Base-by-base conservation (phyloP, 2,329 filamentous ascomycete genomes). In the Albifimbria verrucaria region DNA sequence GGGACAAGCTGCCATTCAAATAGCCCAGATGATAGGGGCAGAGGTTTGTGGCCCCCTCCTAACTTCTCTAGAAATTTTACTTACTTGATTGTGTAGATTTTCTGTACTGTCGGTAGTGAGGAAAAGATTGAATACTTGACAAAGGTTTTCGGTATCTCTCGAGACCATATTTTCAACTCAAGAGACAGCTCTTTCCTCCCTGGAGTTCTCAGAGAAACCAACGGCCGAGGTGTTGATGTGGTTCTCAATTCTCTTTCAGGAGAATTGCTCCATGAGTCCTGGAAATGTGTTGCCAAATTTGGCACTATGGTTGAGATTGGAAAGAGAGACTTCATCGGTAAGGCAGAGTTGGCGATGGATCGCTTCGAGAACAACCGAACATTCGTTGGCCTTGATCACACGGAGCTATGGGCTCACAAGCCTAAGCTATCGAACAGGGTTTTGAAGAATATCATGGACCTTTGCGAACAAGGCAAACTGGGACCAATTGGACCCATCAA, bases 261-360 rank as follows among this genome's bases (percentile, higher is more conserved):
- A 1, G 59, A 66, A 15, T 46, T 65, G 0, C 57, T 73, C 0
- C 62, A 65, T 5, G 63, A 66, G 0, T 64, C 69, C 0, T 73
- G 67, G 68, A 44, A 63, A 11, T 72, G 68, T 49, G 60, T 75
- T 3, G 67, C 70, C 2, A 18, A 58, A n/a, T 66, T 59, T 25
- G 72, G 72, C 1, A 60, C 49, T 0, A 65, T 74, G 51, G 32
- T 74, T 0, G 71, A 74, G 49, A 64, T 74, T 18, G 69, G 68
- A 2, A 68, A 68, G 43, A 59, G 62, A n/a, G 70, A 73, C 46
- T 55, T 72, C 7, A 15, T 59, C 1, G 67, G 68, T 1, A 67
- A 70, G 9, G 70, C 65, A 3, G 58, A 63, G 3, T 65, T 81
- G 2, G 68, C 71, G 2, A 77, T 82, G 77, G 52, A 64, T 0